Conservation (phyloP, 202 grass and related monocot species). For the Schoenoplectus triqueter region DNA sequence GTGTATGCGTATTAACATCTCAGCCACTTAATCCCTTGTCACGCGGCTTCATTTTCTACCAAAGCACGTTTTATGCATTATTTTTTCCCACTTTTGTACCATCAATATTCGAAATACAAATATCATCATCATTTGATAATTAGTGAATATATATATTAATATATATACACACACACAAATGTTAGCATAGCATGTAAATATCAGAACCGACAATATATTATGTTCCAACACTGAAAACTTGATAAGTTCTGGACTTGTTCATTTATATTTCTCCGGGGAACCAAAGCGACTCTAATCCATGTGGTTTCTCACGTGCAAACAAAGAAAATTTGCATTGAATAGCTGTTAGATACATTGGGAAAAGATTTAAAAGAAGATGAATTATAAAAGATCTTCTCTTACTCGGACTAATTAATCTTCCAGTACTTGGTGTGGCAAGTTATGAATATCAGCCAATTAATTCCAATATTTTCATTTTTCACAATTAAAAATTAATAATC, state of each 20-base stretch:
- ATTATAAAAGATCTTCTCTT: neutral
- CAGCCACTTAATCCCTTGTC: too few species aligned
- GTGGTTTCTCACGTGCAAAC: slow-evolving; percentile 22
- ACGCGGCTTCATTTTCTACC: neutral
- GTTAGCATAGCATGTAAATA: neutral
- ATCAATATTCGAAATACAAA: neutral
- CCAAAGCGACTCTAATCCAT: neutral
- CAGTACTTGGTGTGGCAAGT: slow-evolving; percentile 10
- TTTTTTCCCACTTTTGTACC: neutral
- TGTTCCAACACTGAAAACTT: neutral
- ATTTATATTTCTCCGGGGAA: neutral
- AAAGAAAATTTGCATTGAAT: neutral
- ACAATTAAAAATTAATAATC: too few species aligned
- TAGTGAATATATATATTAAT: neutral
- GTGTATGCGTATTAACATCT: too few species aligned
- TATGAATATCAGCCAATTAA: neutral
- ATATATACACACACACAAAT: neutral
- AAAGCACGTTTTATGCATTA: neutral
- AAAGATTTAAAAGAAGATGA: neutral
- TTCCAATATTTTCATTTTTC: too few species aligned
- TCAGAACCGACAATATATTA: neutral
- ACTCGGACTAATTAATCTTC: neutral
- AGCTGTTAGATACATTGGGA: neutral
- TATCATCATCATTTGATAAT: neutral
- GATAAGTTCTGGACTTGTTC: neutral